Percentiles rank a stretch among this genome's conserved stretches.
Evolutionary conservation across 345 rosid genomes (phyloP).

Genomic region (Pistacia integerrima): DNA sequence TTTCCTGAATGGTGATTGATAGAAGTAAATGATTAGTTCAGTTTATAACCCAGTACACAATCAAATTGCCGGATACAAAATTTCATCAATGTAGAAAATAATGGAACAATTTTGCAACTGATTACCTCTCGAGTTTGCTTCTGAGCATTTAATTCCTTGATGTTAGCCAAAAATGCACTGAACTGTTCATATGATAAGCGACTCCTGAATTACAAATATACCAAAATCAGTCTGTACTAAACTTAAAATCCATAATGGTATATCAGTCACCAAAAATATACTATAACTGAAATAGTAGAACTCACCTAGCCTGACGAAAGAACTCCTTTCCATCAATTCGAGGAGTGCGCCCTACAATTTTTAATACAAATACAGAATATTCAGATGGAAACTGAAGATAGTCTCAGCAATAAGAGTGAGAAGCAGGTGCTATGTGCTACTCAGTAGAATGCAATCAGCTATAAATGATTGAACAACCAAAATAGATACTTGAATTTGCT

Average conservation of each 20-base stretch:
- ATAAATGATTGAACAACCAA: background rate
- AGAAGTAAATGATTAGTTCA: constrained; percentile 4
- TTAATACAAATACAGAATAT: background rate
- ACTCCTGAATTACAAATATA: constrained; percentile 52
- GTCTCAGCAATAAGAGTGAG: background rate
- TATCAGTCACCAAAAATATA: background rate
- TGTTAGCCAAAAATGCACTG: constrained; percentile 88
- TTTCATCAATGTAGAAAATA: background rate
- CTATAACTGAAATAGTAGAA: constrained; percentile 3
- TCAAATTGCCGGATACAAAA: background rate
- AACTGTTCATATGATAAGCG: constrained; percentile 90
- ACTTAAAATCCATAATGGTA: background rate
- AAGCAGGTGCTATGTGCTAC: background rate
- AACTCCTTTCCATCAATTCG: constrained; percentile 96
- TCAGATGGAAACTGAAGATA: constrained; percentile 11
- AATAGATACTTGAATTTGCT: constrained; percentile 1
- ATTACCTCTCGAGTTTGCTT: constrained; percentile 89
- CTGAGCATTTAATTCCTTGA: constrained; percentile 89
- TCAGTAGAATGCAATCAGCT: constrained; percentile 1
- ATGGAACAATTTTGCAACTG: constrained; percentile 6
- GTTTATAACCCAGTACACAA: background rate
- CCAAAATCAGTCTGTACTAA: constrained; percentile 9
- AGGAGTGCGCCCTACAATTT: constrained; percentile 50
- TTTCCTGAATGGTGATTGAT: constrained; percentile 58
- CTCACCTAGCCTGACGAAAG: constrained; percentile 93